Percentiles rank a stretch among this genome's conserved stretches.
Evolutionary conservation across 768 basidiomycete genomes (phyloP).

Genomic region (Collybiopsis confluens): DNA sequence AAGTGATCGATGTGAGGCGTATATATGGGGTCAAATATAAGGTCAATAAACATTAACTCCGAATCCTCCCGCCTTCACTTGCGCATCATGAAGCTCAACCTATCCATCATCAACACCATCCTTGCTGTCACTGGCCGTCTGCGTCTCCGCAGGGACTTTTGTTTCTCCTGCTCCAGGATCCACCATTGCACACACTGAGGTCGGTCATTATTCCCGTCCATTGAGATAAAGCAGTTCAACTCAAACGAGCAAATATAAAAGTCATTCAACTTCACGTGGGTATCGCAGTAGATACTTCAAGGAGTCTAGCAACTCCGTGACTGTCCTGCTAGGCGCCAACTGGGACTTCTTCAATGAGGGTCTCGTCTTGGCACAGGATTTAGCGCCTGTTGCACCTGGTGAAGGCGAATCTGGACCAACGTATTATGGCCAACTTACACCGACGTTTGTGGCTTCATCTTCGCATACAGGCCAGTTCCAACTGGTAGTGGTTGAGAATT

Average conservation of each 20-base stretch:
- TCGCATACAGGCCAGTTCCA: background rate
- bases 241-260: too few relatives aligned
- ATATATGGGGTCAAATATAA: too few relatives aligned
- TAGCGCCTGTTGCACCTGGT: background rate
- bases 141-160: slow-evolving; percentile 2
- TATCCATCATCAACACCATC: background rate
- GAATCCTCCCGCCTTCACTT: too few relatives aligned
- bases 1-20: too few relatives aligned
- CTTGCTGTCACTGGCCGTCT: background rate
- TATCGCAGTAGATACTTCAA: slow-evolving; percentile 5
- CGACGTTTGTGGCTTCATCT: background rate
- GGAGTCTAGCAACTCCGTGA: background rate
- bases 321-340: background rate
- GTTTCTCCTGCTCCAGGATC: background rate
- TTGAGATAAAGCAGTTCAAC: too few relatives aligned
- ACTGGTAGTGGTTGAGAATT: background rate
- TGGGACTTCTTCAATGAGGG: background rate
- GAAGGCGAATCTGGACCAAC: background rate
- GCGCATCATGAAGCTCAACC: too few relatives aligned
- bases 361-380: background rate
- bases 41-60: too few relatives aligned
- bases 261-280: slow-evolving; percentile 5
- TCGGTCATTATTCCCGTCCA: too few relatives aligned
- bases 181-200: background rate
- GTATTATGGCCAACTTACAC: background rate